Base-by-base conservation (phyloP, 2,329 filamentous ascomycete genomes). In the Fusarium nurragi region DNA sequence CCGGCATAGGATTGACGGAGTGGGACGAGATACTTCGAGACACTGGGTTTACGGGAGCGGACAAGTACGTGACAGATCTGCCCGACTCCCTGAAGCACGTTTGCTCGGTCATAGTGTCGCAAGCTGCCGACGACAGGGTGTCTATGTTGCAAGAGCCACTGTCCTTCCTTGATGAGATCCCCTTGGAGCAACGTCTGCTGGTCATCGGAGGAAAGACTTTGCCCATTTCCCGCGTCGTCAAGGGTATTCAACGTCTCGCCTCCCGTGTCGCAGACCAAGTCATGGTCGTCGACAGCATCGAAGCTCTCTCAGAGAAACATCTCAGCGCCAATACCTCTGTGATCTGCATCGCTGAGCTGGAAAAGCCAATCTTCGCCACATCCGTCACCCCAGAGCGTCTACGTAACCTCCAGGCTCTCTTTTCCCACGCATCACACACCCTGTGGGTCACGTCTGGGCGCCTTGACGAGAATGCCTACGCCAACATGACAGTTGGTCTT, bases 11-110 rank as follows among this genome's bases (percentile, higher is more conserved):
- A 14, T 4, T 44, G 14, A 30, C 41, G 7, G 51, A 49, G 4
- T 59, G 55, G 55, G 55, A 59, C 37, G 25, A 25, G n/a, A 21
- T 57, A 1, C 39, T 57, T 3, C 9, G 32, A 3, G 14, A 30
- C 0, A 45, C 39, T 0, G 54, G 54, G 0, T 39, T 59, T 1
- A 22, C 43, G 0, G 51, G 51, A 10, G 37, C 38, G 1, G 43
- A 59, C 5, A 34, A 39, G 30, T 52, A 46, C 12, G 40, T 52
- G 3, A 46, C 49, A 18, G 49, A 52, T 14, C n/a, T 52, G 4
- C 49, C 49, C 13, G 49, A 26, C 2, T 32, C 28, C 16, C 23
- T 22, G 2, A 54, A 37, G 6, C 48, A 53, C 14, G 22, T 44
- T 3, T 39, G 39, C 16, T 40, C 49, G 4, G 39, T 54, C 0